Base-by-base conservation (phyloP, 495 filamentous ascomycete genomes). In the Penicillium bovifimosum region DNA sequence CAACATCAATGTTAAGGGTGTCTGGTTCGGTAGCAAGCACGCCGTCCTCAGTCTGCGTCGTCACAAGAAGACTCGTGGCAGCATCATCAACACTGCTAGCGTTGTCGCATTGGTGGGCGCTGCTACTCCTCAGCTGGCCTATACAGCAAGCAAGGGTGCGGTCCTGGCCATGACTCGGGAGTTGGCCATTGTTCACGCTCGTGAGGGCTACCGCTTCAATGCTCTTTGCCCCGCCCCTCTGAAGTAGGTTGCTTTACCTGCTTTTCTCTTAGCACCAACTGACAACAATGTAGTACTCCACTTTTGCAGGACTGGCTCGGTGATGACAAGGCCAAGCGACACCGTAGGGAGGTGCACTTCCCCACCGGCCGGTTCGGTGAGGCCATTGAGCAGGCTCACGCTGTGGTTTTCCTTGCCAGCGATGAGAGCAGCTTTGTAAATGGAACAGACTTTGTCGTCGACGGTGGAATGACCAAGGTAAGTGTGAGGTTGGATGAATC, bases 281-380 rank as follows among this genome's bases (percentile, higher is more conserved):
- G 11, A 52, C 24, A 10, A 3, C 35, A 2, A 39, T n/a, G 14
- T 51, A 84, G 79, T 67, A 86, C 83, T 0, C 80, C 83, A 16
- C 74, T 98, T n/a, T 77, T 98, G 40, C 91, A 96, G 73, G 86
- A 96, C 71, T 96, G 90, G 87, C 82, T 98, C 0, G 95, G 95
- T 29, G 87, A 92, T 57, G 93, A 97, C 70, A 62, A 81, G 51
- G 81, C 79, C 31, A 97, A 96, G 80, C 84, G 93, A 18, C 68
- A 79, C 60, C 77, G 93, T 31, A 86, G 93, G 46, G 91, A 96
- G 76, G 81, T 98, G 35, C 93, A 98, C 60, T 96, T 98, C 77
- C 93, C 93, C 2, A 82, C 80, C 2, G 93, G 93, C n/a, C 80
- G 93, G 11, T 98, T 98, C 61, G 93, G 93, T 17, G 93, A 98